Base-by-base conservation (phyloP, 2,329 filamentous ascomycete species). In the Exophiala dermatitidis region DNA sequence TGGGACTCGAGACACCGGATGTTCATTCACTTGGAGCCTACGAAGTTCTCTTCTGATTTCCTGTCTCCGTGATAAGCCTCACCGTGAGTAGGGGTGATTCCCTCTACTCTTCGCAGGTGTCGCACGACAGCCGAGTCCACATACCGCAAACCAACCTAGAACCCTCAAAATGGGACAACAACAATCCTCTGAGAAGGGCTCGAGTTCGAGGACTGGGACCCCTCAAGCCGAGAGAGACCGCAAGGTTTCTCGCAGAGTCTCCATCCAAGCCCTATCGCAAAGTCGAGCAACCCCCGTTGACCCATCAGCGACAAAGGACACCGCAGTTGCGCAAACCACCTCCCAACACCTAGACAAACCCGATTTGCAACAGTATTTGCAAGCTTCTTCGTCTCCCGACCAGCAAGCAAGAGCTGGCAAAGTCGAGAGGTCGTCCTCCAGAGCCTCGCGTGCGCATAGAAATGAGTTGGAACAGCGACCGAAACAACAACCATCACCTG, bases 231-330 rank as follows among this genome's bases (percentile, higher is more conserved):
- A 60, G n/a, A 63, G 41, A 52, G 61, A 74, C 41, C 69, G 64
- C 52, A 72, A 66, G 54, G 67, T 73, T 26, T 63, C 67, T 60
- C 67, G 70, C 42, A 66, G 71, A 46, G 64, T 68, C 40, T 74
- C 72, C 9, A 64, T 71, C 48, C 71, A 71, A 59, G 66, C 71
- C 7, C 60, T 72, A 36, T 67, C 70, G 7, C 63, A 65, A 37
- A 60, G 66, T 31, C 72, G 73, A 55, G 67, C 71, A 12, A 66
- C 69, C 34, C 70, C 67, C n/a, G 70, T 69, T 42, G 70, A 74
- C 59, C 68, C 71, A 4, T 71, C 71, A 7, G 70, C 72, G 19
- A 68, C 71, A 26, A 69, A 65, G 50, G 71, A 73, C 61, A 73
- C 64, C 48, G 72, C 70, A 44, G 70, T 70, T 26, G 71, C 71